Evolutionary conservation across 2,329 filamentous ascomycete species (phyloP).

Genomic region (Podosphaera aphanis): DNA sequence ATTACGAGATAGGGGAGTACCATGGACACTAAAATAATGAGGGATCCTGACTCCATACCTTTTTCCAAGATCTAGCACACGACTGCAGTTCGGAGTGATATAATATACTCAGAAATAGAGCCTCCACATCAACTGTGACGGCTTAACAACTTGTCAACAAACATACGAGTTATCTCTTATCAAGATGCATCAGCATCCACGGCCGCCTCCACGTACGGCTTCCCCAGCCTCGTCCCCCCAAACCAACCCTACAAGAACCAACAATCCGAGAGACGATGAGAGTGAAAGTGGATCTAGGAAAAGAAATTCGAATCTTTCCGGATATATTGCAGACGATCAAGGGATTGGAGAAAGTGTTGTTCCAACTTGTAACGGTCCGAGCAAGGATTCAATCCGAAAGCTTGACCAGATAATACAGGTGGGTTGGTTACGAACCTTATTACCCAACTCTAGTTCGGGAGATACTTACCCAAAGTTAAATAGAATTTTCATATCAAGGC

Average conservation of each 20-base stretch:
- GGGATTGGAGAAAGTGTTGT: slow-evolving; percentile 21
- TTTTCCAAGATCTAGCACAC: slow-evolving; percentile 1
- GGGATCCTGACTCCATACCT: neutral
- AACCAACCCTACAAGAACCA: slow-evolving; percentile 47
- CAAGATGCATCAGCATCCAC: slow-evolving; percentile 75
- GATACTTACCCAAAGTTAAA: slow-evolving; percentile 2
- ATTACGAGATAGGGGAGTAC: neutral
- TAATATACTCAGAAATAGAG: neutral
- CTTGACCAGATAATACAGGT: slow-evolving; percentile 89
- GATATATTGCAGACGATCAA: slow-evolving; percentile 23
- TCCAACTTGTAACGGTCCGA: slow-evolving; percentile 24
- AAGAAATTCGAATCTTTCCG: slow-evolving; percentile 23
- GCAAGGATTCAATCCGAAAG: slow-evolving; percentile 48
- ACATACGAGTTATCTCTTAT: slow-evolving; percentile 7
- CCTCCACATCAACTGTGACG: neutral
- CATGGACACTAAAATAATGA: slow-evolving; percentile 1
- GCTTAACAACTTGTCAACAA: neutral
- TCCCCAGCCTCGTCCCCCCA: slow-evolving; percentile 51
- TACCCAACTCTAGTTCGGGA: neutral
- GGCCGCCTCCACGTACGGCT: slow-evolving; percentile 46
- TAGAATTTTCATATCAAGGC: slow-evolving; percentile 86
- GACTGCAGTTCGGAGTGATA: neutral
- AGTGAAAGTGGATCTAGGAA: slow-evolving; percentile 16
- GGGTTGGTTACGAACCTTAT: slow-evolving; percentile 12
- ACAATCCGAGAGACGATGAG: slow-evolving; percentile 48